Percentiles rank a stretch among this genome's conserved stretches.
Evolutionary conservation across 345 rosid genomes (phyloP).

Genomic region (Gossypium sturtianum): DNA sequence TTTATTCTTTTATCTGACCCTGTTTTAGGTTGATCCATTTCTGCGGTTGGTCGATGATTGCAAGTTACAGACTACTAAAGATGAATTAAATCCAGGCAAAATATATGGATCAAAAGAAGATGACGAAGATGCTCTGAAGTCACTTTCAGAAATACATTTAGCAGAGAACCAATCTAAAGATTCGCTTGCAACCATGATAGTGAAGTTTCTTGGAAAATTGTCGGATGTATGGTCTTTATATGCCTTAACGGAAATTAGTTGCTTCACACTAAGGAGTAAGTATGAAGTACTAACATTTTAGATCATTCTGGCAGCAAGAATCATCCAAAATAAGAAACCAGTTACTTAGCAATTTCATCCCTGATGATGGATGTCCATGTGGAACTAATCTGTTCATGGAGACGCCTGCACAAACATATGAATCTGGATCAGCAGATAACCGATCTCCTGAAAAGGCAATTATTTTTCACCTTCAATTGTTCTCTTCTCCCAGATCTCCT

Average conservation of each 20-base stretch:
- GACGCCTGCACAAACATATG: constrained; percentile 29
- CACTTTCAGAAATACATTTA: constrained; percentile 41
- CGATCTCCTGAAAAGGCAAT: constrained; percentile 32
- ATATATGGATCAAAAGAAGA: constrained; percentile 60
- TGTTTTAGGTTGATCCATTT: constrained; percentile 54
- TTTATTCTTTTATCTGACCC: neutral
- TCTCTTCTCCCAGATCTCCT: neutral
- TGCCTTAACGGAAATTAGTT: constrained; percentile 4
- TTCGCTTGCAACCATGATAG: constrained; percentile 39
- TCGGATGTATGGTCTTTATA: constrained; percentile 35
- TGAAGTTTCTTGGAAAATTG: constrained; percentile 46
- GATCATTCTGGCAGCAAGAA: constrained; percentile 34
- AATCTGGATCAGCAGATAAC: constrained; percentile 22
- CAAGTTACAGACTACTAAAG: constrained; percentile 46
- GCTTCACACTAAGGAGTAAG: neutral
- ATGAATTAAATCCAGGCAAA: constrained; percentile 19
- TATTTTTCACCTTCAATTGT: neutral
- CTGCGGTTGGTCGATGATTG: constrained; percentile 45
- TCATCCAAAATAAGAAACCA: constrained; percentile 33
- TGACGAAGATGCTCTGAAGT: constrained; percentile 40
- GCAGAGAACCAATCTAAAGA: constrained; percentile 47
- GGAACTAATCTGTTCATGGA: constrained; percentile 46
- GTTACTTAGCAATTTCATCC: constrained; percentile 51
- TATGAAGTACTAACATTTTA: neutral
- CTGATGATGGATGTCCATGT: constrained; percentile 55